Evolutionary conservation across 108 stramenopile genomes (phyloP).

Genomic region (Conticribra weissflogii): DNA sequence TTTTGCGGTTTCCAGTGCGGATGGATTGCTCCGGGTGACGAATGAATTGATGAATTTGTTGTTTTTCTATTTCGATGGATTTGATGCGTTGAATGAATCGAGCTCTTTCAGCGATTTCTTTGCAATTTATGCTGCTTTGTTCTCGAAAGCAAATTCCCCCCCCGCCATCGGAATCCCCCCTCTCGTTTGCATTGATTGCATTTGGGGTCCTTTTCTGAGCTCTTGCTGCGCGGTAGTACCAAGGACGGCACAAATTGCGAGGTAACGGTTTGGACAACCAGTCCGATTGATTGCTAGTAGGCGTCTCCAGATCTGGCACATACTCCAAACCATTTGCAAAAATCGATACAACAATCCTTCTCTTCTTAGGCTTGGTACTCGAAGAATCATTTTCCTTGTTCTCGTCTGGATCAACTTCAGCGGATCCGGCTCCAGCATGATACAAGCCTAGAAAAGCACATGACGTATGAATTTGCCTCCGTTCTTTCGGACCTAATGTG

Average conservation of each 20-base stretch:
- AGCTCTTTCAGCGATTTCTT: background rate
- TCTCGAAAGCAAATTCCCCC: too few relatives aligned
- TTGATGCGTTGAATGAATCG: slow-evolving; percentile 7
- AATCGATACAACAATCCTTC: slow-evolving; percentile 60
- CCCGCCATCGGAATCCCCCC: too few relatives aligned
- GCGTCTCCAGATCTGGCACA: slow-evolving; percentile 29
- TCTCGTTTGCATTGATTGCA: background rate
- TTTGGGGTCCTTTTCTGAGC: slow-evolving; percentile 4
- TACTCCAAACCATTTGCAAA: slow-evolving; percentile 62
- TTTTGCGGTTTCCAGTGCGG: slow-evolving; percentile 42
- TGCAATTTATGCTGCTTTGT: background rate
- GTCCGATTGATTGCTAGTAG: background rate
- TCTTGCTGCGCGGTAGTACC: slow-evolving; percentile 53
- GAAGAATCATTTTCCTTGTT: slow-evolving; percentile 8
- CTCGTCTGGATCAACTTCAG: background rate
- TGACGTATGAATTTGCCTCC: slow-evolving; percentile 63
- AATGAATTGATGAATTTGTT: slow-evolving; percentile 16
- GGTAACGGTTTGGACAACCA: slow-evolving; percentile 12
- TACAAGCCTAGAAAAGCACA: slow-evolving; percentile 58
- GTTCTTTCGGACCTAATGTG: slow-evolving; percentile 59
- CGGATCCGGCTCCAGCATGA: slow-evolving; percentile 53
- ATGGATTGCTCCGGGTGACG: slow-evolving; percentile 38
- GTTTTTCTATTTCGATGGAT: slow-evolving; percentile 39
- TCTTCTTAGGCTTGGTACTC: background rate
- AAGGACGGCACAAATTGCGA: slow-evolving; percentile 55